These are phyloP conservation scores for Fusarium haematococcum DNA, from an alignment of 2,329 filamentous ascomycete species.

Conservation along the genomic window DNA sequence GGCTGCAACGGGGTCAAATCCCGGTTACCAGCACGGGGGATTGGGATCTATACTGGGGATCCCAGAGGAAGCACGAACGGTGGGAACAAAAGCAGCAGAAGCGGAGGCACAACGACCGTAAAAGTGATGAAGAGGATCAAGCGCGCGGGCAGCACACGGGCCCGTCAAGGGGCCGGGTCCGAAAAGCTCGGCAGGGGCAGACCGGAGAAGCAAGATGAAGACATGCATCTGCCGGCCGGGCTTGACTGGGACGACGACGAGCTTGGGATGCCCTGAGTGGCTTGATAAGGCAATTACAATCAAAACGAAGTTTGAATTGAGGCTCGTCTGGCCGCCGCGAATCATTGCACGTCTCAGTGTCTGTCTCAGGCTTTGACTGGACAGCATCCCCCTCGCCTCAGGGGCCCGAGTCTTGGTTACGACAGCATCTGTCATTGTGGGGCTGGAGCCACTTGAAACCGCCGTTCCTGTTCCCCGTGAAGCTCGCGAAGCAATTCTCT, in stretches of 20 bases:
- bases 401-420: constrained; percentile 18
- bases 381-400: constrained; percentile 31
- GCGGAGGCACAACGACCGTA: background rate
- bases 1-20: background rate
- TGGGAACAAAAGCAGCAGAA: background rate
- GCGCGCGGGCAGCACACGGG: constrained; percentile 28
- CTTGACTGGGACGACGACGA: constrained; percentile 32
- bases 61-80: constrained; percentile 1
- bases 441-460: constrained; percentile 42
- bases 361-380: constrained; percentile 29
- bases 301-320: background rate
- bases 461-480: constrained; percentile 31
- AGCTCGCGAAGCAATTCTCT: constrained; percentile 7
- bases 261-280: constrained; percentile 30
- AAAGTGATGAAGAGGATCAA: constrained; percentile 26
- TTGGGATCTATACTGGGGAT: background rate
- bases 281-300: background rate
- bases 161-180: constrained; percentile 17
- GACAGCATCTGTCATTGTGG: constrained; percentile 36
- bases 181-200: constrained; percentile 19
- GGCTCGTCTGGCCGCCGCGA: background rate
- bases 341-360: constrained; percentile 25
- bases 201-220: constrained; percentile 9
- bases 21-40: background rate
- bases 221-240: constrained; percentile 5